A percentile compares a stretch with the other conserved stretches of the same genome.
phyloP scores from a whole-genome alignment of 2,329 filamentous ascomycete species.

The Penicillium occitanis region DNA sequence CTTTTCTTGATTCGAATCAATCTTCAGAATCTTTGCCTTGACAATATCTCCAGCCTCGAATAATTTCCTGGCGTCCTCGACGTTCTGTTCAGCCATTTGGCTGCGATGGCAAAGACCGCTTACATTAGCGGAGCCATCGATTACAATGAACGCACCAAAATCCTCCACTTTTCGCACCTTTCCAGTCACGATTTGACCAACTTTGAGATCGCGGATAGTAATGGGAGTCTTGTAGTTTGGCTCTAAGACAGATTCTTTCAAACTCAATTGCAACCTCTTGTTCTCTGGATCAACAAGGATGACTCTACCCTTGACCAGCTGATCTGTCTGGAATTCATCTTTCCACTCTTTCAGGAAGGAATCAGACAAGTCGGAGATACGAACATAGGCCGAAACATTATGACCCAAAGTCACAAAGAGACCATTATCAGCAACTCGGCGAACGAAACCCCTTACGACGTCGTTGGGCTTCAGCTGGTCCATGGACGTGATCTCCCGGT shows the following conservation, averaged over 20 bases:
- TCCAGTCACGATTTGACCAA: slow-evolving; percentile 80
- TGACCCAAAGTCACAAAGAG: slow-evolving; percentile 83
- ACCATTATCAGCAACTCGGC: slow-evolving; percentile 84
- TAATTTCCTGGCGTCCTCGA: slow-evolving; percentile 82
- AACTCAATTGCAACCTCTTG: slow-evolving; percentile 76
- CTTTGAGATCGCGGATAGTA: slow-evolving; percentile 73
- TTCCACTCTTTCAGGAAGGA: slow-evolving; percentile 95
- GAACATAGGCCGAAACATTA: slow-evolving; percentile 76
- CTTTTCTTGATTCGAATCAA: slow-evolving; percentile 72
- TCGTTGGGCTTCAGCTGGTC: slow-evolving; percentile 74
- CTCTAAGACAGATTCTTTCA: slow-evolving; percentile 82
- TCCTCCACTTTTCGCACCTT: slow-evolving; percentile 92
- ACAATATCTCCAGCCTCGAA: slow-evolving; percentile 91
- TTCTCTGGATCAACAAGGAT: slow-evolving; percentile 66
- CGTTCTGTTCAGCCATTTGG: slow-evolving; percentile 81
- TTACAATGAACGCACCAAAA: slow-evolving; percentile 89
- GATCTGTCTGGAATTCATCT: slow-evolving; percentile 78
- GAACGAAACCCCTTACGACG: slow-evolving; percentile 86
- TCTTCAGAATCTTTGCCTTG: slow-evolving; percentile 81
- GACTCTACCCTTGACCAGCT: slow-evolving; percentile 86
- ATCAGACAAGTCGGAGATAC: slow-evolving; percentile 86
- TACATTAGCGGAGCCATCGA: slow-evolving; percentile 83
- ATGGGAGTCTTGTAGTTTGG: slow-evolving; percentile 71
- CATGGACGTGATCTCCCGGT: slow-evolving; percentile 71
- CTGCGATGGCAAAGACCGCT: slow-evolving; percentile 91